phyloP scores from a whole-genome alignment of 2,329 filamentous ascomycete species.

The Teratosphaeria zuluensis region DNA sequence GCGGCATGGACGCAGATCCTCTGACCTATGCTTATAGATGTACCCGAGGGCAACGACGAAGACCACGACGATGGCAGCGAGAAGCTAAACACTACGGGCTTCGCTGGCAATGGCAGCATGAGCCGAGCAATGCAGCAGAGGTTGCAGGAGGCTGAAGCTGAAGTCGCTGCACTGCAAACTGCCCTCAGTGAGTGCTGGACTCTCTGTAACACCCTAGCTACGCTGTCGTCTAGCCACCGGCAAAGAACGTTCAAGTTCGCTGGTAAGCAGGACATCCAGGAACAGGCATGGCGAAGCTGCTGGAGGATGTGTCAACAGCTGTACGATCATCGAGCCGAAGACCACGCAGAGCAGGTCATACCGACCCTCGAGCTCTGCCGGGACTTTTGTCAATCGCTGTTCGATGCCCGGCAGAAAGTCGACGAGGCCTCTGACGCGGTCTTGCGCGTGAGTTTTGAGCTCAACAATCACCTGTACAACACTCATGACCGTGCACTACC shows the following conservation, averaged over 20 bases:
- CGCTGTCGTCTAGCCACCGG: slow-evolving; percentile 72
- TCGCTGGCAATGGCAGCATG: slow-evolving; percentile 29
- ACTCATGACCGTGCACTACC: slow-evolving; percentile 78
- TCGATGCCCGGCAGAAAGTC: slow-evolving; percentile 69
- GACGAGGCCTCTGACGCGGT: slow-evolving; percentile 79
- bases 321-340: slow-evolving; percentile 70
- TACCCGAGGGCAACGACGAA: slow-evolving; percentile 30
- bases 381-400: slow-evolving; percentile 84
- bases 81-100: slow-evolving; percentile 25
- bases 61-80: slow-evolving; percentile 9
- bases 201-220: slow-evolving; percentile 81
- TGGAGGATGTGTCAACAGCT: slow-evolving; percentile 88
- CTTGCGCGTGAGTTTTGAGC: slow-evolving; percentile 81
- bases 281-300: slow-evolving; percentile 86
- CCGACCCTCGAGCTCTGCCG: slow-evolving; percentile 78
- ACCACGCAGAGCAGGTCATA: slow-evolving; percentile 56
- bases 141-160: slow-evolving; percentile 44
- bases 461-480: slow-evolving; percentile 92
- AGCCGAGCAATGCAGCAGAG: slow-evolving; percentile 43
- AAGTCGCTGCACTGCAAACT: slow-evolving; percentile 59
- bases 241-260: slow-evolving; percentile 68
- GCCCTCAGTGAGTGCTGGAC: slow-evolving; percentile 88
- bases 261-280: slow-evolving; percentile 65
- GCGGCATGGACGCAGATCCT: not conserved
- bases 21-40: slow-evolving; percentile 28